phyloP scores from a whole-genome alignment of 257 asterid genomes.

The Solanum clarkiae region DNA sequence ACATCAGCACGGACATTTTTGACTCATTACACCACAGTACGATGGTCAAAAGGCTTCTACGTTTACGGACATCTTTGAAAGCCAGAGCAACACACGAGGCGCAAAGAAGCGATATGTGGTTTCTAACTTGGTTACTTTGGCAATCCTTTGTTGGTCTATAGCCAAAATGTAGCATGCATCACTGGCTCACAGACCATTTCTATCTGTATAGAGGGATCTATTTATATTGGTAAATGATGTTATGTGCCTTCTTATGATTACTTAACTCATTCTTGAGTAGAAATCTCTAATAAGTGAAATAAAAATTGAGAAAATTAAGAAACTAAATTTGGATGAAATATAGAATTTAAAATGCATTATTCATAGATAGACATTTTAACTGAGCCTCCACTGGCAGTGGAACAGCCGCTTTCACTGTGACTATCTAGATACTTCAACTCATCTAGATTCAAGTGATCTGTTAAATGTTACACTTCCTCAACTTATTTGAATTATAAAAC shows the following conservation, averaged over 20 bases:
- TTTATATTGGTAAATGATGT: not conserved
- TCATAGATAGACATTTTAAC: no score
- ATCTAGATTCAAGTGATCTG: not conserved
- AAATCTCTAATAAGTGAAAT: not conserved
- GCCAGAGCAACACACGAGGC: no score
- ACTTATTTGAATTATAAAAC: not conserved
- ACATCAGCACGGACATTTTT: not conserved
- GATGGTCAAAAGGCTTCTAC: no score
- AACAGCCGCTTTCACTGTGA: no score
- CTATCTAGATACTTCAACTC: no score
- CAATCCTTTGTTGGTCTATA: no score
- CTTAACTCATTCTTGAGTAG: not conserved
- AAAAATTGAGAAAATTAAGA: not conserved
- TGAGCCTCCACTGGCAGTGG: no score
- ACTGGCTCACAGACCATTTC: not conserved
- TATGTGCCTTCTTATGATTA: not conserved
- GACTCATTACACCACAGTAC: not conserved
- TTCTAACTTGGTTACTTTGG: no score
- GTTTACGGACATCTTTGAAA: no score
- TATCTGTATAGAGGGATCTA: not conserved
- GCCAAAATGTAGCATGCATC: no score
- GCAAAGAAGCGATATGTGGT: no score
- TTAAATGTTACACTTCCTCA: not conserved
- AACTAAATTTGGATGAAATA: not conserved
- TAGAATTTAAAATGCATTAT: not conserved